Evolutionary conservation across 73 alveolate genomes (phyloP).

Genomic region (Paramecium caudatum): DNA sequence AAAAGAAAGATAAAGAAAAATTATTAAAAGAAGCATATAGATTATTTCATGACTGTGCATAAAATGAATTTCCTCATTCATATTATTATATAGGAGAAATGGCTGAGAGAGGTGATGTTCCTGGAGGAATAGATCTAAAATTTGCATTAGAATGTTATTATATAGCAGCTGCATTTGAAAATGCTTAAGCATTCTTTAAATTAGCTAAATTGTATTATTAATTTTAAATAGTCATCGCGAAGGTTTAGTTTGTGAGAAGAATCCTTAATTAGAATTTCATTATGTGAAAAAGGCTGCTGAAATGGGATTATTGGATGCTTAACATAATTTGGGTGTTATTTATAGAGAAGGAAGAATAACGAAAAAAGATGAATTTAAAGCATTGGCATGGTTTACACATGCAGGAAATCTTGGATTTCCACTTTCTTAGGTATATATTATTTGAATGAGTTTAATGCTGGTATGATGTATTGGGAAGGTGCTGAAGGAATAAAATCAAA

Average conservation of each 20-base stretch:
- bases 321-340: conserved; percentile 70
- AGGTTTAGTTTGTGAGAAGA: conserved; percentile 67
- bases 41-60: conserved; percentile 56
- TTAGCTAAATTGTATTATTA: conserved; percentile 40
- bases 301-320: conserved; percentile 68
- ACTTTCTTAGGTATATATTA: conserved; percentile 30
- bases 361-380: conserved; percentile 58
- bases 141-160: conserved; percentile 67
- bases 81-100: conserved; percentile 70
- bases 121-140: conserved; percentile 71
- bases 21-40: conserved; percentile 72
- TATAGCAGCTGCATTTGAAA: conserved; percentile 70
- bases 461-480: conserved; percentile 76
- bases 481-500: conserved; percentile 43
- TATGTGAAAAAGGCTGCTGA: conserved; percentile 72
- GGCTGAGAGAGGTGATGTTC: conserved; percentile 73
- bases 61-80: conserved; percentile 67
- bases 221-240: conserved; percentile 50
- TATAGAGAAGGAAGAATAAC: conserved; percentile 57
- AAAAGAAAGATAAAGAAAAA: conserved; percentile 64
- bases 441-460: conserved; percentile 67
- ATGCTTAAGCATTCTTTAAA: conserved; percentile 65
- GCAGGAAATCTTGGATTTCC: conserved; percentile 76
- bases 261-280: conserved; percentile 61
- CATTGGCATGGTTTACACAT: conserved; percentile 76